Base-by-base conservation (phyloP, 805 yeast species). In the Tanozyma kutaoensis region DNA sequence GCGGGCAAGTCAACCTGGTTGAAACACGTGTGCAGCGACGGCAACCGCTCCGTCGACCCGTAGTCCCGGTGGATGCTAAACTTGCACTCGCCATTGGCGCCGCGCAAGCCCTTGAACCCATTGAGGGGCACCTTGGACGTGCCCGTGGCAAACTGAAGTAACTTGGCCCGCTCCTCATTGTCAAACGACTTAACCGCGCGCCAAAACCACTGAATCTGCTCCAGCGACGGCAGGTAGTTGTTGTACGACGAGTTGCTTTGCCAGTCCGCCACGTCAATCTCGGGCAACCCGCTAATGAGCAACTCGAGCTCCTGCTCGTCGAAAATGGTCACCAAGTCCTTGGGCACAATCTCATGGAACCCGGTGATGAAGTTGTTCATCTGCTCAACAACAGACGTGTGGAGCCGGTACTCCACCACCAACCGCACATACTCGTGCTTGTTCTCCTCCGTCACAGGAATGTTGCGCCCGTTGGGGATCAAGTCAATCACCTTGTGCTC, bases 171-270 rank as follows among this genome's bases (percentile, higher is more conserved):
- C 46, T 91, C 96, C 48, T 91, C 98, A 12, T 69, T 69, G 43
- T 84, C 95, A 54, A 91, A 91, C 1, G 96, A 81, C 42, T 84
- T 72, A 10, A 91, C 95, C 1, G 96, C 95, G 46, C 96, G 66
- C 99, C 99, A 91, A 55, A 91, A 91, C 81, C 96, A 88, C 45
- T 78, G 85, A 30, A 91, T 76, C 46, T 86, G 96, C 17, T 81
- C 73, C 2, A 93, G 80, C 2, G 80, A 66, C 1, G 86, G 66
- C 0, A 84, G 69, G 48, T 88, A 91, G 46, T 85, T 88, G 25
- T 69, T 76, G 52, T 91, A 78, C 1, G 58, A 62, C 2, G 95
- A 71, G 46, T 91, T 80, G 43, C 72, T 76, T 38, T 80, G 79
- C 99, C 99, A 91, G 46, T 91, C 99, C 39, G 76, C 82, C 13